Percentiles rank a stretch among this genome's conserved stretches.
phyloP scores from a whole-genome alignment of 192 early-diverging fungal species.

The Coemansia sp. region DNA sequence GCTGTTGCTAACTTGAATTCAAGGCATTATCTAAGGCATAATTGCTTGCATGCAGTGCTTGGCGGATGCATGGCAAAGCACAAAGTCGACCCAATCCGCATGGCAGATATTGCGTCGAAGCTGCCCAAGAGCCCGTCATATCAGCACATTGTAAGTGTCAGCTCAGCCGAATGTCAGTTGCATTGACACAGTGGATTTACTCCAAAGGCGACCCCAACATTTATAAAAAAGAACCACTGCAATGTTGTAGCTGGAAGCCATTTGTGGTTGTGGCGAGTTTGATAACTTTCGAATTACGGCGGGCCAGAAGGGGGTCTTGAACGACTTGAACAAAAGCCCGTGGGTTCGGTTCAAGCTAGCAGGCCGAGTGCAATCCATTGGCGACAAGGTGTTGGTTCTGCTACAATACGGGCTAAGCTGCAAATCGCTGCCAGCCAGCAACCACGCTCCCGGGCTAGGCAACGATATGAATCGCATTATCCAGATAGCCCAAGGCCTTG shows the following conservation, averaged over 20 bases:
- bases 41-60: conserved; percentile 11
- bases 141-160: conserved; percentile 30
- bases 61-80: conserved; percentile 39
- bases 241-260: conserved; percentile 19
- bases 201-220: no score
- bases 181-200: no score
- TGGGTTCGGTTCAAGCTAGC: conserved; percentile 10
- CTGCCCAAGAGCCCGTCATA: conserved; percentile 25
- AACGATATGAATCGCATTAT: conserved; percentile 32
- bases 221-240: no score
- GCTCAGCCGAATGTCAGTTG: no score
- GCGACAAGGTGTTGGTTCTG: conserved; percentile 37
- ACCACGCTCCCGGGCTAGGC: conserved; percentile 22
- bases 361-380: conserved; percentile 11
- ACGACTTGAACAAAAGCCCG: conserved; percentile 32
- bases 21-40: not conserved
- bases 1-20: not conserved
- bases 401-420: conserved; percentile 38
- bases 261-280: conserved; percentile 31
- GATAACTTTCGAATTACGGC: conserved; percentile 15
- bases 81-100: conserved; percentile 29
- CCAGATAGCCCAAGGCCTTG: conserved; percentile 15
- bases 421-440: conserved; percentile 21
- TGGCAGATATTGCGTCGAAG: conserved; percentile 2
- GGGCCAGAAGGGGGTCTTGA: conserved; percentile 46